These are phyloP conservation scores for Candida yuanshanica DNA, from an alignment of 805 yeast species.

Conservation along the genomic window DNA sequence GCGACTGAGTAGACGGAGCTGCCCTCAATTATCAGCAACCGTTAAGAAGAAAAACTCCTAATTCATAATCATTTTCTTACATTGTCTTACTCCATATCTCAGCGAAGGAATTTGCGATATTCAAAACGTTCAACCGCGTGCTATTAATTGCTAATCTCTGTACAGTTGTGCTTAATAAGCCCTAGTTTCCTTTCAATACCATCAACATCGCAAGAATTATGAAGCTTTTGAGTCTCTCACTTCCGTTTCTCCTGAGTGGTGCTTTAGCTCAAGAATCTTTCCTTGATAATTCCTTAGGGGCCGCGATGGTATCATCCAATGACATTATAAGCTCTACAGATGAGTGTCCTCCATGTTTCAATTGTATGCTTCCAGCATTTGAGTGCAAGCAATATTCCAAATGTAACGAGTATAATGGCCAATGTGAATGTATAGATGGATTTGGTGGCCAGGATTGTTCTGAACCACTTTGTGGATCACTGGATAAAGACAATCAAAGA, in stretches of 20 bases:
- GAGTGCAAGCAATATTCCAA: slow-evolving; percentile 83
- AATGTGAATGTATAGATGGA: slow-evolving; percentile 88
- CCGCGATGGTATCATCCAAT: not conserved
- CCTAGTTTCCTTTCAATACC: not conserved
- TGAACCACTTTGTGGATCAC: slow-evolving; percentile 79
- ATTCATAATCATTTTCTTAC: too few relatives aligned
- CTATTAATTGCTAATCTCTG: not conserved
- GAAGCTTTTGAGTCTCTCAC: not conserved
- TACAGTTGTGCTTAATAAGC: not conserved
- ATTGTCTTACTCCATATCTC: too few relatives aligned
- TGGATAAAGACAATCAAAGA: slow-evolving; percentile 56
- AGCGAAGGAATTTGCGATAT: too few relatives aligned
- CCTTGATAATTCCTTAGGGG: slow-evolving; percentile 1
- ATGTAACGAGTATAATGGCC: slow-evolving; percentile 86
- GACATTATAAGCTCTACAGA: slow-evolving; percentile 13
- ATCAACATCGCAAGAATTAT: not conserved
- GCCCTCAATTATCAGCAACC: too few relatives aligned
- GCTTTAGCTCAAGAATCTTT: not conserved
- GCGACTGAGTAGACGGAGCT: too few relatives aligned
- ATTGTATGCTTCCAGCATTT: slow-evolving; percentile 88
- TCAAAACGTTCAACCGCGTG: too few relatives aligned
- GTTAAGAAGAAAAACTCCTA: too few relatives aligned
- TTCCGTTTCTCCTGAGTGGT: not conserved
- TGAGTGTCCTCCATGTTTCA: slow-evolving; percentile 87
- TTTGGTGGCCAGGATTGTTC: slow-evolving; percentile 93